Base-by-base conservation (phyloP, 345 rosid genomes). In the Hibiscus tridactylites region DNA sequence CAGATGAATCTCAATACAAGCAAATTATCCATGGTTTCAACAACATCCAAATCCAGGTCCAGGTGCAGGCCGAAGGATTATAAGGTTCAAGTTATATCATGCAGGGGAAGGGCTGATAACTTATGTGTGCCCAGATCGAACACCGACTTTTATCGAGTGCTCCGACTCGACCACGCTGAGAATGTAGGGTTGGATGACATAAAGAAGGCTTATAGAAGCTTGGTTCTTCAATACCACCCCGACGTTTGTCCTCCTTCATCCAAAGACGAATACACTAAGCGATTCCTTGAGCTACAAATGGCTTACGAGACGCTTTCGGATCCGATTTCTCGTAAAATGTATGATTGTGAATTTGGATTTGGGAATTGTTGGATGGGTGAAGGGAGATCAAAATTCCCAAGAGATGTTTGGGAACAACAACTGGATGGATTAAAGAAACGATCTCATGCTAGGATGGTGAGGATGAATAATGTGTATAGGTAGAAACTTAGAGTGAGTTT, bases 271-370 rank as follows among this genome's bases (percentile, higher is more conserved):
- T 80, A 39, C 6, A 65, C 56, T 1, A 67, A 57, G 24, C 68
- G 75, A 21, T 85, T 85, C 35, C 61, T 85, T 3, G 81, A 80
- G 79, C 73, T 85, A 52, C 85, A 74, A 11, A 63, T 77, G 77
- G 85, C 85, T 65, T 85, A 82, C 7, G 80, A 82, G 81, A 85
- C 81, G 0, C 57, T 82, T 2, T 80, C 86, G 3, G 71, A 82
- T 68, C 88, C 86, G 4, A 57, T 61, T 65, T 65, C 69, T 65
- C 35, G 69, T 65, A 21, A 44, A 44, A 44, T 65, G 69, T 60
- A 85, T 58, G 84, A 85, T 61, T 73, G 68, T 56, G 65, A 80
- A 63, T 35, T 79, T 70, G 72, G 73, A 54, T 75, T 9, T 68
- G 42, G 16, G 0, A 9, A 61, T n/a, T 39, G 21, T 33, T 61